Conservation (phyloP, 2,329 filamentous ascomycete genomes). For the Didymella segeticola region DNA sequence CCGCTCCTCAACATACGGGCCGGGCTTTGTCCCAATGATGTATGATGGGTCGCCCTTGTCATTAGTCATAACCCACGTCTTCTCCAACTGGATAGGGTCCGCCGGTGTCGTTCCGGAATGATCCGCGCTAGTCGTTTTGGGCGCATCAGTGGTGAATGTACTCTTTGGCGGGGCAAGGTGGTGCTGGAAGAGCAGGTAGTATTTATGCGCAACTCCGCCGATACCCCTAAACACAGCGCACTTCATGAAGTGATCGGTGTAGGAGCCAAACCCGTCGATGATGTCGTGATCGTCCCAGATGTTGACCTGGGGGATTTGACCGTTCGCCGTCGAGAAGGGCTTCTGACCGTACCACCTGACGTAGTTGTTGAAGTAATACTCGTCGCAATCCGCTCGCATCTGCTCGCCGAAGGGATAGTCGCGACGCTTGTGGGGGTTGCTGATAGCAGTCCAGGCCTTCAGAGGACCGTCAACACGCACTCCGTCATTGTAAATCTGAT, state of each 20-base stretch:
- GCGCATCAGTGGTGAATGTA: constrained; percentile 81
- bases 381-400: constrained; percentile 65
- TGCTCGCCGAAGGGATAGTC: constrained; percentile 70
- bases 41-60: constrained; percentile 72
- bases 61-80: constrained; percentile 72
- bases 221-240: constrained; percentile 70
- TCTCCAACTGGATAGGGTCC: constrained; percentile 74
- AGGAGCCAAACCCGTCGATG: constrained; percentile 71
- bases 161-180: constrained; percentile 84
- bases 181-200: constrained; percentile 72
- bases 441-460: constrained; percentile 67
- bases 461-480: constrained; percentile 86
- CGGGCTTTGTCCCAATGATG: constrained; percentile 77
- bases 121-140: constrained; percentile 57
- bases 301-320: constrained; percentile 69
- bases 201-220: constrained; percentile 64
- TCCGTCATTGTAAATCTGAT: constrained; percentile 81
- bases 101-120: constrained; percentile 60
- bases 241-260: constrained; percentile 71
- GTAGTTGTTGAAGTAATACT: constrained; percentile 69
- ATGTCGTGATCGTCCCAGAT: constrained; percentile 73
- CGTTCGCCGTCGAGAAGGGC: constrained; percentile 65
- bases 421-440: constrained; percentile 66
- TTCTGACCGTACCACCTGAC: constrained; percentile 72
- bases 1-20: constrained; percentile 68